These are phyloP conservation scores for Psidium friedrichsthalianum DNA, from an alignment of 345 rosid genomes.

Conservation along the genomic window DNA sequence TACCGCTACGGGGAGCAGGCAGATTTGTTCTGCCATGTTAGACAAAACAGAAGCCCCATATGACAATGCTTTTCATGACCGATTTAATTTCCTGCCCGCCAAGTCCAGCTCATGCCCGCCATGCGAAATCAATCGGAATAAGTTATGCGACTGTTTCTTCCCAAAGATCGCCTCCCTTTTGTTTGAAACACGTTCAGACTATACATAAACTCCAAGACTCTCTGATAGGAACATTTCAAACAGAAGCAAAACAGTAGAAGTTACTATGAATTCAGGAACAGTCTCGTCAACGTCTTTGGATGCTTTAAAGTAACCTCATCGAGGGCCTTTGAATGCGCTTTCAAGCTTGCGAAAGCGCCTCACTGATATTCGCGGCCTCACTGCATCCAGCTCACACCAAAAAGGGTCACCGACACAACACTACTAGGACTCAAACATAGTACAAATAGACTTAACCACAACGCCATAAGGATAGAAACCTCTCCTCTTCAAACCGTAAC, in stretches of 20 bases:
- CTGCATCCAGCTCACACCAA: no score
- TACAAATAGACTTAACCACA: not conserved
- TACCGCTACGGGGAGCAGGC: not conserved
- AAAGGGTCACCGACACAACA: not conserved
- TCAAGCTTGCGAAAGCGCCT: no score
- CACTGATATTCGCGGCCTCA: no score
- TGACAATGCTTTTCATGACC: not conserved
- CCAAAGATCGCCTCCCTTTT: slow-evolving; percentile 62
- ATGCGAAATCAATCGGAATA: slow-evolving; percentile 11
- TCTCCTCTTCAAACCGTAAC: no score
- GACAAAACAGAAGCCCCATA: not conserved
- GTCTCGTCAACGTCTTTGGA: no score
- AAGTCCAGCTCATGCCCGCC: not conserved
- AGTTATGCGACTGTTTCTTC: slow-evolving; percentile 27
- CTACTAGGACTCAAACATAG: not conserved
- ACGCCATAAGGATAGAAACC: not conserved
- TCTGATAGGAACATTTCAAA: no score
- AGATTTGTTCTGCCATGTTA: not conserved
- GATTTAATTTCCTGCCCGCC: not conserved
- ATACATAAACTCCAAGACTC: no score
- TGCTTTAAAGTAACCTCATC: no score
- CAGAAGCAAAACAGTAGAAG: no score
- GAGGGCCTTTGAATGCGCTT: no score
- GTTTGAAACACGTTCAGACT: no score
- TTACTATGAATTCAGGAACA: no score